A percentile compares a stretch with the other conserved stretches of the same genome.
phyloP scores from a whole-genome alignment of 441 rosid genomes.

The Mallotus japonicus region DNA sequence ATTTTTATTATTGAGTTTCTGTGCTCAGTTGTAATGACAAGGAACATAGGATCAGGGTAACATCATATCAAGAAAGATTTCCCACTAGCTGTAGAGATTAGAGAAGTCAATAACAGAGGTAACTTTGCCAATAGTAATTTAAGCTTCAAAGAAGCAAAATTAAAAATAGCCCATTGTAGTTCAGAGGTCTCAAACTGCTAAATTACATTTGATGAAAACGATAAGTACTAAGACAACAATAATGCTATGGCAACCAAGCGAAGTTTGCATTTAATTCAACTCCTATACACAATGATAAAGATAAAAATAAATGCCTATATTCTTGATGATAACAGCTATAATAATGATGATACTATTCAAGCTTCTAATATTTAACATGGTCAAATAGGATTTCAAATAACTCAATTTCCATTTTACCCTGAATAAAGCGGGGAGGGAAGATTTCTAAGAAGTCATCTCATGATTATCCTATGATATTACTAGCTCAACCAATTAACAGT shows the following conservation, averaged over 20 bases:
- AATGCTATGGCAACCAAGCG: not conserved
- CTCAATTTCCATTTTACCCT: not conserved
- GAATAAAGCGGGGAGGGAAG: not conserved
- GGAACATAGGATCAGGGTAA: not conserved
- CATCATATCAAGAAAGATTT: not conserved
- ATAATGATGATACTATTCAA: not conserved
- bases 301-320: not conserved
- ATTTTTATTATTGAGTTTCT: not conserved
- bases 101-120: not conserved
- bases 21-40: not conserved
- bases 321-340: not conserved
- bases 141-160: not conserved
- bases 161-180: not conserved
- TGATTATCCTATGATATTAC: not conserved
- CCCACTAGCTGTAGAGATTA: not conserved
- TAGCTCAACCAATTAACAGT: not conserved
- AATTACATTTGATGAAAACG: not conserved
- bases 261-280: constrained; percentile 1
- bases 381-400: not conserved
- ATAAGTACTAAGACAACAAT: not conserved
- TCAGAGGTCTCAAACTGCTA: not conserved
- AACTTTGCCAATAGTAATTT: not conserved
- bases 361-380: not conserved
- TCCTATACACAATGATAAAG: not conserved
- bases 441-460: not conserved